Conservation (phyloP, 352 stramenopile genomes). For the Thraustotheca clavata region DNA sequence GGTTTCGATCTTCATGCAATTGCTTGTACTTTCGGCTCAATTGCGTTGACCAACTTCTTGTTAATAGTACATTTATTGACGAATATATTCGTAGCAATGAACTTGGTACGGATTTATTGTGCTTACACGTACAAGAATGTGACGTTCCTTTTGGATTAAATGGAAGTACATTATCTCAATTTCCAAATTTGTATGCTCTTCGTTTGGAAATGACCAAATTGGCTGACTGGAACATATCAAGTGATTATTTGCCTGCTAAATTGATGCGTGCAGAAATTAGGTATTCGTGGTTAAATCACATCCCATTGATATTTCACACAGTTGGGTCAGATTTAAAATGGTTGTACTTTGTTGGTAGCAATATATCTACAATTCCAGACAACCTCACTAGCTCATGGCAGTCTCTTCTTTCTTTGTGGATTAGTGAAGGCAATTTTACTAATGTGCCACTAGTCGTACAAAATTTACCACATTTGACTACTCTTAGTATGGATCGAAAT, state of each 20-base stretch:
- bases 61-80: background rate
- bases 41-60: background rate
- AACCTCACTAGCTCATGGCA: background rate
- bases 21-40: background rate
- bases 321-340: background rate
- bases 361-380: background rate
- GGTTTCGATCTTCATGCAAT: background rate
- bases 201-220: background rate
- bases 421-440: conserved; percentile 1
- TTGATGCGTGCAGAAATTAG: background rate
- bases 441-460: background rate
- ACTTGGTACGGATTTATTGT: background rate
- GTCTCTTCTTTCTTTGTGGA: background rate
- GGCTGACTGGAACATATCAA: background rate
- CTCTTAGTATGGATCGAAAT: background rate
- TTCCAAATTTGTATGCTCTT: background rate
- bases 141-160: background rate
- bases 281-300: background rate
- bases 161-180: background rate
- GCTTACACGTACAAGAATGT: background rate
- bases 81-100: background rate
- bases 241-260: background rate
- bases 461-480: background rate
- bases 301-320: background rate
- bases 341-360: background rate